phyloP scores from a whole-genome alignment of 352 stramenopile genomes.

The Pythium scleroteichum region DNA sequence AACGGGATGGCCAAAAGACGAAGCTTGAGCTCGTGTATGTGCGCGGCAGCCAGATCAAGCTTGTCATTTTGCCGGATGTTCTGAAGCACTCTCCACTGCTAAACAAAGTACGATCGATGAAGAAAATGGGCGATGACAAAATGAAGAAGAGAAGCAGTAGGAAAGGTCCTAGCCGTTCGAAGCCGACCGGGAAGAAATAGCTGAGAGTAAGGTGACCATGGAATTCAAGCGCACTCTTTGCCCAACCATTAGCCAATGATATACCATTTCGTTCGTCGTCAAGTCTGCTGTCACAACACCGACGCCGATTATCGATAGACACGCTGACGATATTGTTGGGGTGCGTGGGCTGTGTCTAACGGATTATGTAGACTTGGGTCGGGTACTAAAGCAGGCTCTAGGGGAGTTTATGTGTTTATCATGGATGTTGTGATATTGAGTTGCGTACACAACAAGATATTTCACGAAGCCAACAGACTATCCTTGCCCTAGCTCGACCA shows the following conservation, averaged over 20 bases:
- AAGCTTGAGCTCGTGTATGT: conserved; percentile 94
- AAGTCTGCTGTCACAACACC: too few relatives aligned
- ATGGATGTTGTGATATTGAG: too few relatives aligned
- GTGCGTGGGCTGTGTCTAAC: too few relatives aligned
- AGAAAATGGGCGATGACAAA: conserved; percentile 66
- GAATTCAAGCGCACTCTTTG: background rate
- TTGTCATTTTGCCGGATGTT: conserved; percentile 96
- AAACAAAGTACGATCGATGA: conserved; percentile 92
- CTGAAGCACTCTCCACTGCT: conserved; percentile 97
- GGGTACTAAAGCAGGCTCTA: too few relatives aligned
- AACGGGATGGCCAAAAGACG: conserved; percentile 77
- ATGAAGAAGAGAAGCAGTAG: conserved; percentile 32
- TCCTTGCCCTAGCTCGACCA: background rate
- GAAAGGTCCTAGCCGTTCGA: conserved; percentile 21
- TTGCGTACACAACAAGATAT: too few relatives aligned
- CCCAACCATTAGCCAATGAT: background rate
- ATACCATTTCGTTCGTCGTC: background rate
- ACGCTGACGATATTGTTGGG: too few relatives aligned
- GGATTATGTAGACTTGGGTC: too few relatives aligned
- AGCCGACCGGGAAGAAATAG: conserved; percentile 8
- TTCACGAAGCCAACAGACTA: too few relatives aligned
- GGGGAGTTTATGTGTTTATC: too few relatives aligned
- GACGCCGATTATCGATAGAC: too few relatives aligned
- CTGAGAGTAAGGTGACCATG: too few relatives aligned
- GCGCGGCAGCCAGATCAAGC: conserved; percentile 95